Evolutionary conservation across 345 rosid genomes (phyloP).

Genomic region (Ceriops decandra): DNA sequence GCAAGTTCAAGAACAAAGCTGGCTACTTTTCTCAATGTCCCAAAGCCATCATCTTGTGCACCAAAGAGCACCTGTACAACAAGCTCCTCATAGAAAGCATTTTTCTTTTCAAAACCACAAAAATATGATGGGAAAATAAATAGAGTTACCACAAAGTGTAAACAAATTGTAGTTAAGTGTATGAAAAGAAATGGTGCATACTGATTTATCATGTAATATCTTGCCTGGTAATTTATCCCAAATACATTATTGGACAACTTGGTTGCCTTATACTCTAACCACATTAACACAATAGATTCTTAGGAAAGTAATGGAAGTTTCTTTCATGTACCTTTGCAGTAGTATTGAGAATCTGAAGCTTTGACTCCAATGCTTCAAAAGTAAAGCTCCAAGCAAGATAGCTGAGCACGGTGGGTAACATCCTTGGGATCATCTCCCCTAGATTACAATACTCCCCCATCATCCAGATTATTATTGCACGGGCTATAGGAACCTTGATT

Average conservation of each 20-base stretch:
- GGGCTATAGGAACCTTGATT: constrained; percentile 79
- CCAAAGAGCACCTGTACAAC: constrained; percentile 49
- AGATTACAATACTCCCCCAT: constrained; percentile 70
- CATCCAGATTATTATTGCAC: constrained; percentile 94
- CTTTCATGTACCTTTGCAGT: constrained; percentile 53
- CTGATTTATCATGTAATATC: neutral
- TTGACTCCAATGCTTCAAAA: constrained; percentile 78
- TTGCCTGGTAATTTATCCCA: neutral
- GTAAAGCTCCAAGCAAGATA: constrained; percentile 90
- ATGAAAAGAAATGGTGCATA: neutral
- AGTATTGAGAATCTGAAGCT: constrained; percentile 86
- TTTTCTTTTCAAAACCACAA: constrained; percentile 3
- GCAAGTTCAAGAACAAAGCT: constrained; percentile 84
- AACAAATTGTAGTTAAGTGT: neutral
- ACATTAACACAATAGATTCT: neutral
- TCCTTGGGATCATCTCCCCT: constrained; percentile 75
- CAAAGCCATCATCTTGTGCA: constrained; percentile 51
- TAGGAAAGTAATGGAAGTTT: neutral
- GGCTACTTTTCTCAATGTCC: constrained; percentile 44
- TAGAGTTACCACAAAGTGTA: neutral
- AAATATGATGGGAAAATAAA: constrained; percentile 17
- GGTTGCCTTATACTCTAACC: constrained; percentile 1
- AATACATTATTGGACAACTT: neutral
- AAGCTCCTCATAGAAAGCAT: neutral
- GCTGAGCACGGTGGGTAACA: constrained; percentile 64